Evolutionary conservation across 306 rosid species (phyloP), one percentile per base, ranked within the genome.

Genomic region (Trifolium fragiferum): DNA sequence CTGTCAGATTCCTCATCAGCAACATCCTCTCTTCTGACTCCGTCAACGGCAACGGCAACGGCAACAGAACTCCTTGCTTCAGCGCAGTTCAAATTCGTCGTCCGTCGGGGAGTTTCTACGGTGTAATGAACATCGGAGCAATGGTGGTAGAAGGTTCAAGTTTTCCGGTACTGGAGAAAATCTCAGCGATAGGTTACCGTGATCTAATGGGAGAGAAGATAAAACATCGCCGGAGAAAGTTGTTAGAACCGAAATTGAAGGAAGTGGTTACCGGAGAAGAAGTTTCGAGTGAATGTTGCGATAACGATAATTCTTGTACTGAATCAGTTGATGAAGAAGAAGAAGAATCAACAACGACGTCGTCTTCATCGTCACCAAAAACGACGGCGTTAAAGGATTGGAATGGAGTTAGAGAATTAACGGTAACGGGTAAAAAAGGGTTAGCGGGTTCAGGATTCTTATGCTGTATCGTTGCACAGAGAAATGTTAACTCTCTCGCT

Each of bases 91-190:
- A 94, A 69, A 84, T 94, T 3, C 95, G 94, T 19, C 87, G 96
- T 1, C 86, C 89, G 4, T 92, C 98, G 1, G 98, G 97, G 46
- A 86, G 93, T n/a, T 92, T 88, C 82, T 84, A 79, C 3, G 99
- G 99, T 27, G 86, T 94, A 0, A 58, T 94, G 74, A 94, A 94
- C 82, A 76, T 92, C 53, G 95, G 84, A 6, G 91, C 93, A 0
- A 78, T 77, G 84, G 80, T 90, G 19, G 43, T 84, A 8, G 78
- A 73, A 1, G 86, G 77, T 49, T 83, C 93, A 0, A 87, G 82
- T 9, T 71, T 85, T 79, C 76, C 92, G 1, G 82, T 86, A 9
- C 50, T 86, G 60, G 66, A 65, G 9, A 78, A 84, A 30, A 73
- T 78, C 2, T 72, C 86, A 1, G 98, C 97, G 46, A 83, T 93